Base-by-base conservation (phyloP, 2,329 filamentous ascomycete species). In the Parafenestella ontariensis region DNA sequence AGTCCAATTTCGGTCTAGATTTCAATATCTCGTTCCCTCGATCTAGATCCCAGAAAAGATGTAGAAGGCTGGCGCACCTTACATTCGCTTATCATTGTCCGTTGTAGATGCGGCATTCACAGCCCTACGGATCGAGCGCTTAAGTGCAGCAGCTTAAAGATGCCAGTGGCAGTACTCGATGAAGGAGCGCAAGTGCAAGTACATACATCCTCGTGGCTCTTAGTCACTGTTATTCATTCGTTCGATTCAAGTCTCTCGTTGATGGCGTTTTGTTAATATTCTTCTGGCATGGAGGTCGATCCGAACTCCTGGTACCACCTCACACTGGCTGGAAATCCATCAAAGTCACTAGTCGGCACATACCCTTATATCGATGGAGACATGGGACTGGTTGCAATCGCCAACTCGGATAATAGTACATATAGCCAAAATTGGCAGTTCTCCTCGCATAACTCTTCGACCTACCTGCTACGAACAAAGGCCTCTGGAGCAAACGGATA, bases 371-470 rank as follows among this genome's bases (percentile, higher is more conserved):
- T 50, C 10, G 17, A 43, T 15, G 41, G 37, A 9, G 5, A 39
- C 5, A 39, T 33, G 20, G 49, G 46, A 1, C 24, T 44, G 4
- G 49, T 53, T 15, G 37, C 34, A 8, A 46, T 29, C 21, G 31
- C 28, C 13, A 21, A 13, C 24, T 55, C 47, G 4, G 47, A 58
- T 29, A 46, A 49, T 33, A 34, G 33, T 18, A 26, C 37, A 5
- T 39, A 45, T 3, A 26, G 23, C 13, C 56, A 59, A 23, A 41
- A 59, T 36, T 59, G 56, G 52, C 56, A 59, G 31, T 28, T 59
- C 7, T 56, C 41, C 26, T 20, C 52, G 10, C 42, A 56, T 7
- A 42, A 26, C 13, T 17, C 36, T 10, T 56, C 49, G 10, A 52
- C 31, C 2, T 53, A 49, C 21, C 41, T 56, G 41, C 42, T 59